Base-by-base conservation (phyloP, 1,284 basidiomycete species). In the Trichosporon ovoides region DNA sequence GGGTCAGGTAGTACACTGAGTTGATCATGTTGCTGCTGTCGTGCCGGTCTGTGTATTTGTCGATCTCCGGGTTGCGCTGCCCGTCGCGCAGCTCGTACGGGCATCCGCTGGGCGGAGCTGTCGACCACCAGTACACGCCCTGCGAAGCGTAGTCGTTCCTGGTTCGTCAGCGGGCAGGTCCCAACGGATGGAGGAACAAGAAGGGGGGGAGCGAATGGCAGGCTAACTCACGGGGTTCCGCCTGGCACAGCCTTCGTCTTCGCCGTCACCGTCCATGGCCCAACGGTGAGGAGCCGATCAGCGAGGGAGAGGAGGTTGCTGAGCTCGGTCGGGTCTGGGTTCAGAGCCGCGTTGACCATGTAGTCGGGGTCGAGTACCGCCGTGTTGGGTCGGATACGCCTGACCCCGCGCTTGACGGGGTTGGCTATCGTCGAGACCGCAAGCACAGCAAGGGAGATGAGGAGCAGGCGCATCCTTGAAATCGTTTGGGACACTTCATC, bases 121-220 rank as follows among this genome's bases (percentile, higher is more conserved):
- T 40, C 13, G 55, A 19, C 59, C 59, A 60, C 59, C 59, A 60
- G 52, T 57, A 60, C 2, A 56, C 55, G 3, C 55, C 59, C 48
- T 60, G 59, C 37, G 59, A 60, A 0, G 59, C 59, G 12, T 60
- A 60, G 55, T 60, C 59, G 48, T 57, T 13, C 10, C 52, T 57
- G 13, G 2, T 11, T 0, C 18, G 33, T 51, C 18, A 51, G 12
- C 35, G 24, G n/a, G n/a, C n/a, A n/a, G n/a, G n/a, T n/a, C n/a
- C n/a, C n/a, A 18, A 19, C 38, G 2, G 6, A 3, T 16, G 24
- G 14, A 22, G 16, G 6, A 7, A 5, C 14, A 2, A n/a, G 12
- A 3, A 2, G 10, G 1, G 6, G 31, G 18, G n/a, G n/a, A n/a
- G n/a, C n/a, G n/a, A n/a, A n/a, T n/a, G n/a, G n/a, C n/a, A n/a